Percentiles rank a stretch among this genome's conserved stretches.
phyloP scores from a whole-genome alignment of 2,329 filamentous ascomycete genomes.

The Dactylellina sp. region DNA sequence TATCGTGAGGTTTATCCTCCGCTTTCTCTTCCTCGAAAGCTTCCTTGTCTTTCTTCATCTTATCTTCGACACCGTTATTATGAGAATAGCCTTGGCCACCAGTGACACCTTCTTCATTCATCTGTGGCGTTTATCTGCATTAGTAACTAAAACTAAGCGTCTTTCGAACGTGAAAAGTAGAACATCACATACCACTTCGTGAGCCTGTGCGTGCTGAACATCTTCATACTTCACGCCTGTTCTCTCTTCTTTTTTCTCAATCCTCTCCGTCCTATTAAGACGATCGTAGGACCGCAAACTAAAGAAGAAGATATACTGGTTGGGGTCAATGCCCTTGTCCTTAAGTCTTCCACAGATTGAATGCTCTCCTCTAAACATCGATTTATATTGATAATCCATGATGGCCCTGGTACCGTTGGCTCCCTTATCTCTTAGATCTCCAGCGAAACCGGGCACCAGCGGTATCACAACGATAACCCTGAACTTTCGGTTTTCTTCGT shows the following conservation, averaged over 20 bases:
- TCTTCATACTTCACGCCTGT: constrained; percentile 87
- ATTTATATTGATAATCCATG: constrained; percentile 99
- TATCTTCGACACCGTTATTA: constrained; percentile 62
- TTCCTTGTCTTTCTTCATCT: constrained; percentile 46
- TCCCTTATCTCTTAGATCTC: constrained; percentile 84
- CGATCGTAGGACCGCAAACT: constrained; percentile 94
- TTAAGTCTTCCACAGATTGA: constrained; percentile 86
- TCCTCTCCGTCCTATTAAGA: constrained; percentile 80
- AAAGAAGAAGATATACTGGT: constrained; percentile 88
- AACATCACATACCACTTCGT: constrained; percentile 79
- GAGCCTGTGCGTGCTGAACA: constrained; percentile 86
- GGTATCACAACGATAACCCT: constrained; percentile 90
- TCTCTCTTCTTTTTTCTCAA: constrained; percentile 80
- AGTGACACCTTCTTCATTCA: constrained; percentile 58
- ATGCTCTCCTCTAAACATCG: constrained; percentile 88
- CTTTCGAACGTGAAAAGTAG: constrained; percentile 68
- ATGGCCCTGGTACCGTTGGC: constrained; percentile 89
- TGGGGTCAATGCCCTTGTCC: constrained; percentile 80
- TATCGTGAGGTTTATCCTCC: constrained; percentile 61
- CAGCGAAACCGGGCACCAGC: constrained; percentile 91
- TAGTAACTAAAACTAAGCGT: constrained; percentile 73
- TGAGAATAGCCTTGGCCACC: constrained; percentile 58
- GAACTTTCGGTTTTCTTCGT: constrained; percentile 87
- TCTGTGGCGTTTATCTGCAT: constrained; percentile 63
- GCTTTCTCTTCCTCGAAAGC: constrained; percentile 68